Base-by-base conservation (phyloP, 192 early-diverging fungal species). In the Linnemannia zychae region DNA sequence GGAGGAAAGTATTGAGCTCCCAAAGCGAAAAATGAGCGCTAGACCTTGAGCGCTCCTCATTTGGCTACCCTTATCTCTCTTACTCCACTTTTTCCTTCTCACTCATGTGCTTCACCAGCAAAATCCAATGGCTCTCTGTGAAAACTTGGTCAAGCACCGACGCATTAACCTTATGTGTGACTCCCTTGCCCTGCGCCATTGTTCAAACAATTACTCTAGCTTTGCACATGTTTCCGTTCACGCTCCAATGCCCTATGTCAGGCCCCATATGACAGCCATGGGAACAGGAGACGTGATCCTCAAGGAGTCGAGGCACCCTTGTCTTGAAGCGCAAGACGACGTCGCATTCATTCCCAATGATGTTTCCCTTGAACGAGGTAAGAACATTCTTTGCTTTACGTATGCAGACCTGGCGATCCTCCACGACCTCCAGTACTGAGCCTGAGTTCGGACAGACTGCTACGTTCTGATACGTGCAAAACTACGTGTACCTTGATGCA, bases 301-400 rank as follows among this genome's bases (percentile, higher is more conserved):
- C 74, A 85, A 88, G 38, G 92, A 88, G 9, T 90, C 96, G 1
- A 91, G 98, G 69, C 98, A 99, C 82, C 98, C 98, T 20, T 98
- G 97, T 79, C 75, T 99, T 46, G 98, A 99, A 80, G 93, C 95
- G 13, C 97, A 99, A 79, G 95, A 97, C 57, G 94, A 93, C 74
- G 95, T 98, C 46, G 91, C 93, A 9, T 98, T 99, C 86, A 99
- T 99, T 88, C 95, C 96, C 33, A 99, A 99, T 81, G 96, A 98
- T 85, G 96, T 96, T 1, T 89, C 88, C 47, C 88, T 99, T 88
- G 74, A 88, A 20, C 86, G 91, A 71, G 95, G 95, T 91, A 89
- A 83, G 80, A 63, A 63, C 13, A 63, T 15, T 63, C 28, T 31
- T 63, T 3, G 3, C 40, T 44, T 3, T 44, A 44, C 57, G 31